phyloP scores from a whole-genome alignment of 495 filamentous ascomycete species.

The Neurospora pannonica region DNA sequence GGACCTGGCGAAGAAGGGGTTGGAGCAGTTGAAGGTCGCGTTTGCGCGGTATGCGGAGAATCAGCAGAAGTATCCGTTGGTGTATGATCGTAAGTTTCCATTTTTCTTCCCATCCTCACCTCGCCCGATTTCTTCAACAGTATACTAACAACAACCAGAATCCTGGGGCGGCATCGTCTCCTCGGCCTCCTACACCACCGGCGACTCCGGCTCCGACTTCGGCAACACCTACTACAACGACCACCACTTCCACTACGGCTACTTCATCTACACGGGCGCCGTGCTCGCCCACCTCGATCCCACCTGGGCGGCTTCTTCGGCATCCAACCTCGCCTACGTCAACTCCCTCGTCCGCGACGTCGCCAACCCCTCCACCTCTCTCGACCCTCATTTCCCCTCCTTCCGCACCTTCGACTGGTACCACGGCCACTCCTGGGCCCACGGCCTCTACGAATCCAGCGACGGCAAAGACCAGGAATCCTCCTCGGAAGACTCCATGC shows the following conservation, averaged over 20 bases:
- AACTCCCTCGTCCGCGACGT: conserved; percentile 70
- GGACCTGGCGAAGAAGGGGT: conserved; percentile 48
- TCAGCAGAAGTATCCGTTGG: conserved; percentile 64
- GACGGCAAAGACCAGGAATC: conserved; percentile 94
- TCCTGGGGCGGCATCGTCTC: conserved; percentile 84
- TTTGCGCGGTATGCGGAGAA: conserved; percentile 75
- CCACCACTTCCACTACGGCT: conserved; percentile 89
- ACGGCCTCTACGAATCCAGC: conserved; percentile 81
- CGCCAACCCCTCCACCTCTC: conserved; percentile 56
- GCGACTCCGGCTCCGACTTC: conserved; percentile 64
- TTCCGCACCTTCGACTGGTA: conserved; percentile 90
- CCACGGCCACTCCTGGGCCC: conserved; percentile 92
- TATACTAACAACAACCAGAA: conserved; percentile 23
- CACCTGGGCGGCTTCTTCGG: conserved; percentile 63
- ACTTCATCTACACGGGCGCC: conserved; percentile 84
- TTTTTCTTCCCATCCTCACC: too few species aligned
- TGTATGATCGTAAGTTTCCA: conserved; percentile 57
- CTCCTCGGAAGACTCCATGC: conserved; percentile 82
- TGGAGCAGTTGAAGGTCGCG: conserved; percentile 60
- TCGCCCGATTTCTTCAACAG: too few species aligned
- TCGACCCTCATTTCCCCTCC: conserved; percentile 74
- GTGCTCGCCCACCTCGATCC: conserved; percentile 76
- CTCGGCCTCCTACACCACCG: conserved; percentile 64
- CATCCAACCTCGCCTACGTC: conserved; percentile 60
- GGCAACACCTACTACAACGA: conserved; percentile 88